Conservation (phyloP, 306 rosid genomes). For the Arachis stenosperma region DNA sequence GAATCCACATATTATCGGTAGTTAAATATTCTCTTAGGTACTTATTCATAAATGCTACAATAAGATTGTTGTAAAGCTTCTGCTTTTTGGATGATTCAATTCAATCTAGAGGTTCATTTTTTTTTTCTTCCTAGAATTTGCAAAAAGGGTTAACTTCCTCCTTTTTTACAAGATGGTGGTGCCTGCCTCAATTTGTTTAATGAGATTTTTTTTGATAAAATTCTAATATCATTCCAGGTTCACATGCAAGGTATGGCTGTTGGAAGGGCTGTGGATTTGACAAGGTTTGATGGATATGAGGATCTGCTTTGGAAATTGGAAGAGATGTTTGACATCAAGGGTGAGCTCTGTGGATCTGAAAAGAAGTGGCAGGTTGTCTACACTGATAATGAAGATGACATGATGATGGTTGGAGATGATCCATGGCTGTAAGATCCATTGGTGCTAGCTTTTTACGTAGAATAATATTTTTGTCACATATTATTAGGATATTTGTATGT, state of each 20-base stretch:
- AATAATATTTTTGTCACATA: not conserved
- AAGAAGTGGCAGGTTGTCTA: constrained; percentile 93
- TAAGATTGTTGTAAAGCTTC: not conserved
- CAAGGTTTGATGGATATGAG: constrained; percentile 73
- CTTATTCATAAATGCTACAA: constrained; percentile 7
- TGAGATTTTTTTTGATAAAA: constrained; percentile 27
- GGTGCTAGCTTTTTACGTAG: constrained; percentile 15
- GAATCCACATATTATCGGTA: not conserved
- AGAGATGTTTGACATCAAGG: constrained; percentile 91
- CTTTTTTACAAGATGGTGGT: constrained; percentile 16
- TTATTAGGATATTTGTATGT: constrained; percentile 14
- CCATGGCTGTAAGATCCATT: constrained; percentile 90
- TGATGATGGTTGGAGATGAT: constrained; percentile 99
- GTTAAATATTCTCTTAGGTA: constrained; percentile 9
- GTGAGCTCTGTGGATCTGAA: constrained; percentile 73
- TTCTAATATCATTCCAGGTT: constrained; percentile 57
- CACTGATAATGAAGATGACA: constrained; percentile 93
- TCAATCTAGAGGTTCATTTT: not conserved
- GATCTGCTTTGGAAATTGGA: constrained; percentile 85
- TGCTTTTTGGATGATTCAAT: constrained; percentile 18
- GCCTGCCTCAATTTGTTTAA: constrained; percentile 19
- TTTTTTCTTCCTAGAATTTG: not conserved
- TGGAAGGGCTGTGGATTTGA: constrained; percentile 96
- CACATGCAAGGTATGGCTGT: constrained; percentile 99
- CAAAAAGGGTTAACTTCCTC: constrained; percentile 19